A percentile compares a stretch with the other conserved stretches of the same genome.
Evolutionary conservation across 805 yeast genomes (phyloP).

Genomic region (Candida koratica): DNA sequence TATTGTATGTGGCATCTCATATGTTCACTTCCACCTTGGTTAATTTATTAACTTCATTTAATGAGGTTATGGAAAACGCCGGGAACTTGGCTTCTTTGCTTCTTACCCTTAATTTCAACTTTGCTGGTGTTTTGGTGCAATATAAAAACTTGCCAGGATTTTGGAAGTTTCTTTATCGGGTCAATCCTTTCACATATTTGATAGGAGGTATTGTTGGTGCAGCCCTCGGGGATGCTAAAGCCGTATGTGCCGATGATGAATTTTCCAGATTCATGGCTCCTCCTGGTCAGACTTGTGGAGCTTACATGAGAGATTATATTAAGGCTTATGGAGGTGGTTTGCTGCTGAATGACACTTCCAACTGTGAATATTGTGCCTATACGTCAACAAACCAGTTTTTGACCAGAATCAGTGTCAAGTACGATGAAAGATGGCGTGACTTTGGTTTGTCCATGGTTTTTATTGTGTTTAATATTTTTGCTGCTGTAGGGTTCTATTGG

Average conservation of each 20-base stretch:
- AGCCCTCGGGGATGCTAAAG: slow-evolving; percentile 28
- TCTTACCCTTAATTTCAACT: slow-evolving; percentile 31
- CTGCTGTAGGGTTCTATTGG: slow-evolving; percentile 45
- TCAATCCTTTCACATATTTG: slow-evolving; percentile 62
- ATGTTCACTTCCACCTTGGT: slow-evolving; percentile 27
- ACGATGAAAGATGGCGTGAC: slow-evolving; percentile 60
- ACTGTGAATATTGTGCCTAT: slow-evolving; percentile 61
- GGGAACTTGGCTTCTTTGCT: slow-evolving; percentile 28
- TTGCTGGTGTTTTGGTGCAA: slow-evolving; percentile 35
- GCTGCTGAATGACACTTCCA: slow-evolving; percentile 39
- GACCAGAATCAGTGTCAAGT: slow-evolving; percentile 38
- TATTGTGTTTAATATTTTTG: slow-evolving; percentile 31
- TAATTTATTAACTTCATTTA: slow-evolving; percentile 27
- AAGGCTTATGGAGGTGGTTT: slow-evolving; percentile 43
- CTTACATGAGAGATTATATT: slow-evolving; percentile 25
- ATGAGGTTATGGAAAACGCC: slow-evolving; percentile 30
- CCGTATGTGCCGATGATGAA: slow-evolving; percentile 31
- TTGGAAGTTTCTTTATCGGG: slow-evolving; percentile 77
- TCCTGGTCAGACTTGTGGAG: slow-evolving; percentile 28
- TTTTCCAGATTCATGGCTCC: slow-evolving; percentile 20
- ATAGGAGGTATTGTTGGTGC: slow-evolving; percentile 47
- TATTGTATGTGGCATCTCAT: slow-evolving; percentile 22
- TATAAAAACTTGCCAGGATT: slow-evolving; percentile 35
- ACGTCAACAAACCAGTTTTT: slow-evolving; percentile 58
- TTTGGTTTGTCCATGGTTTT: slow-evolving; percentile 48